These are phyloP conservation scores for Rhodofomes roseus DNA, from an alignment of 1,284 basidiomycete genomes.

Conservation along the genomic window DNA sequence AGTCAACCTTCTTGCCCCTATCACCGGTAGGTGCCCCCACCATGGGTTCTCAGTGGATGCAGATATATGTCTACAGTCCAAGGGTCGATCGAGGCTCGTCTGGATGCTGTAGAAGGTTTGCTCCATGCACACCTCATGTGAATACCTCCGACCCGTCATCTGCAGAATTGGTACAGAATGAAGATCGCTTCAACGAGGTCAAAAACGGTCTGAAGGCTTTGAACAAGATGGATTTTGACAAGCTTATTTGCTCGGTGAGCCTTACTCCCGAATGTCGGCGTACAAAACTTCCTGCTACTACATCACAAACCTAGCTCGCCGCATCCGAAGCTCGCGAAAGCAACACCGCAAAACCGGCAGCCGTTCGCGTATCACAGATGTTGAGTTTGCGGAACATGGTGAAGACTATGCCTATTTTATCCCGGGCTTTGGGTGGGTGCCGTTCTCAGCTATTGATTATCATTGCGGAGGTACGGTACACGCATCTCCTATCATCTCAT, in stretches of 20 bases:
- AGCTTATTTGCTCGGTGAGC: conserved; percentile 71
- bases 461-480: conserved; percentile 48
- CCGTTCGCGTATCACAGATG: conserved; percentile 71
- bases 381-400: conserved; percentile 72
- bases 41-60: neutral
- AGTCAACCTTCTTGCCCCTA: conserved; percentile 80
- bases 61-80: conserved; percentile 37
- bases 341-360: conserved; percentile 58
- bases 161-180: conserved; percentile 70
- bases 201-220: conserved; percentile 67
- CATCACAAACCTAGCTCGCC: conserved; percentile 46
- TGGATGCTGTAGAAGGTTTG: conserved; percentile 80
- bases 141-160: neutral
- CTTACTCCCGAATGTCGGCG: too few relatives aligned
- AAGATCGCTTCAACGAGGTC: conserved; percentile 70
- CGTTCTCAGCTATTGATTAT: conserved; percentile 59
- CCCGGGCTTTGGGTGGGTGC: conserved; percentile 55
- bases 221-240: conserved; percentile 85
- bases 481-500: neutral
- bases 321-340: conserved; percentile 53
- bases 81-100: conserved; percentile 69
- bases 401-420: conserved; percentile 57
- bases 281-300: too few relatives aligned
- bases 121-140: neutral
- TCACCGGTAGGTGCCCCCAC: conserved; percentile 59